phyloP scores from a whole-genome alignment of 768 basidiomycete genomes.

The Neoboletus subvelutipes region DNA sequence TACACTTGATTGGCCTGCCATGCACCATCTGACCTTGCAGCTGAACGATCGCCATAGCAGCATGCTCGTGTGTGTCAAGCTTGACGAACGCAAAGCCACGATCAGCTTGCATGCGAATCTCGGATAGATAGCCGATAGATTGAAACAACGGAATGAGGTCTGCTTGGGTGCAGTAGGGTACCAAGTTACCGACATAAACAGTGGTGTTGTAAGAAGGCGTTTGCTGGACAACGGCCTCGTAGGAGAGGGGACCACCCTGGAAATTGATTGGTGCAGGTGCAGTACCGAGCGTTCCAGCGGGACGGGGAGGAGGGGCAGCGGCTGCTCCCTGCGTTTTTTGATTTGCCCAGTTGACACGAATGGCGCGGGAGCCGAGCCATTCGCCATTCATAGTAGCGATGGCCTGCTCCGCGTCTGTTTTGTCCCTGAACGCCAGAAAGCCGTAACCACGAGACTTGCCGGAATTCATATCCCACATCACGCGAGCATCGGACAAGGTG shows the following conservation, averaged over 20 bases:
- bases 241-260: conserved; percentile 84
- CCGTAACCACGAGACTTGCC: conserved; percentile 98
- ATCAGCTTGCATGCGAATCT: conserved; percentile 99
- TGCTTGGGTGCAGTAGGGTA: conserved; percentile 95
- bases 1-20: conserved; percentile 95
- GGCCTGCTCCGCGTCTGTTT: conserved; percentile 98
- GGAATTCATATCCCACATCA: conserved; percentile 99
- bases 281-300: conserved; percentile 48
- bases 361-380: conserved; percentile 97
- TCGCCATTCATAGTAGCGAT: conserved; percentile 99
- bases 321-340: conserved; percentile 87
- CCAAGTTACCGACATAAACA: conserved; percentile 98
- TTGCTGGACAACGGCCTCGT: conserved; percentile 91
- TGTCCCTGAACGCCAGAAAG: conserved; percentile 98
- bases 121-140: conserved; percentile 96
- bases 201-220: conserved; percentile 93
- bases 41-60: conserved; percentile 96
- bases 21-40: conserved; percentile 97
- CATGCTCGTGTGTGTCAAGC: conserved; percentile 97
- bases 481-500: conserved; percentile 93
- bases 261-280: conserved; percentile 92
- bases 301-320: conserved; percentile 35
- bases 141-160: conserved; percentile 98
- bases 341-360: conserved; percentile 99
- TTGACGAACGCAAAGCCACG: conserved; percentile 99